Conservation (phyloP, 78 protist genomes). For the Dictyostelium citrinum region DNA sequence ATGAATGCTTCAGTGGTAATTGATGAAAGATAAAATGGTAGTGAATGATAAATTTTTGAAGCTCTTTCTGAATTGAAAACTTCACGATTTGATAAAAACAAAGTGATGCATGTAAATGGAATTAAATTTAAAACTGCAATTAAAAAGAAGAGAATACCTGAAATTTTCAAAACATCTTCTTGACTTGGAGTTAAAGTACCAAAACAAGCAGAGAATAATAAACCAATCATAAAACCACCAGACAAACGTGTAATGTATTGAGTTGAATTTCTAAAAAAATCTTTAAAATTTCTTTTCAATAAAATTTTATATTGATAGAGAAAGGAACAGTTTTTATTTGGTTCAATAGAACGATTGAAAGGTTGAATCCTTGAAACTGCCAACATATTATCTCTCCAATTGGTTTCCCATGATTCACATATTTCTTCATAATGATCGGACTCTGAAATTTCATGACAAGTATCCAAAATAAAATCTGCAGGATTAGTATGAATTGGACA, state of each 20-base stretch:
- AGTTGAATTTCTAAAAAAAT: constrained; percentile 17
- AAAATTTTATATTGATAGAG: background rate
- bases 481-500: constrained; percentile 44
- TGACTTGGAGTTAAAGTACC: background rate
- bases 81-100: constrained; percentile 22
- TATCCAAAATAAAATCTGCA: constrained; percentile 58
- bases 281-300: background rate
- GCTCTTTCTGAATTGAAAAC: constrained; percentile 66
- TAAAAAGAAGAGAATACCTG: constrained; percentile 41
- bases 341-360: background rate
- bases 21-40: constrained; percentile 41
- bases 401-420: constrained; percentile 11
- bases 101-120: constrained; percentile 22
- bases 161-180: constrained; percentile 5
- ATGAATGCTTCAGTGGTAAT: constrained; percentile 5
- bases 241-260: background rate
- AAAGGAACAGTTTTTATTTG: background rate
- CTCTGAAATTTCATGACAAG: background rate
- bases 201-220: constrained; percentile 57
- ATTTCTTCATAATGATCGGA: constrained; percentile 2
- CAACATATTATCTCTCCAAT: constrained; percentile 14
- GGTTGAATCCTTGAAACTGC: background rate
- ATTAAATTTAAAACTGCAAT: background rate
- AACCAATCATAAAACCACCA: constrained; percentile 12
- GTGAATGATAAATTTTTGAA: constrained; percentile 35